A percentile compares a stretch with the other conserved stretches of the same genome.
These are phyloP conservation scores for Sordariomycetes sp. DNA, from an alignment of 2,329 filamentous ascomycete species.

Conservation along the genomic window DNA sequence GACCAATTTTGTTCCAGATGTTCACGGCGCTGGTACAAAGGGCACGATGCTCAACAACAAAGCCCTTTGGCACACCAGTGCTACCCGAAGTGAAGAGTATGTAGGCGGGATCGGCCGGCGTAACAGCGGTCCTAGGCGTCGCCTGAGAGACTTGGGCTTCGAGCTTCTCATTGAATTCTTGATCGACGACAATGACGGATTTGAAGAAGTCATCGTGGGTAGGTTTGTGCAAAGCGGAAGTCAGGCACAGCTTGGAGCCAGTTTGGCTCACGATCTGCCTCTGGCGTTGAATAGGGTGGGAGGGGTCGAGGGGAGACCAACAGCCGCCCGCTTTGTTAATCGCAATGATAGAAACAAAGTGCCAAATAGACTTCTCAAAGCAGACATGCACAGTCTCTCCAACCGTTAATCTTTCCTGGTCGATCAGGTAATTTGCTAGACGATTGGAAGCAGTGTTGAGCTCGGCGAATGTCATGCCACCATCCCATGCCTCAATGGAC, in stretches of 20 bases:
- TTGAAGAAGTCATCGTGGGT: not conserved
- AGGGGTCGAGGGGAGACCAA: slow-evolving; percentile 11
- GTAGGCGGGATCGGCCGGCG: slow-evolving; percentile 4
- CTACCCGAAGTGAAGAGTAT: slow-evolving; percentile 10
- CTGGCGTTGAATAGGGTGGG: slow-evolving; percentile 1
- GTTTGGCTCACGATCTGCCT: slow-evolving; percentile 2
- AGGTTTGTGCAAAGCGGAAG: not conserved
- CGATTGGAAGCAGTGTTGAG: slow-evolving; percentile 1
- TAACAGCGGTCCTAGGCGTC: not conserved
- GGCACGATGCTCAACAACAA: slow-evolving; percentile 9
- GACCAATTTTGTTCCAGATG: not conserved
- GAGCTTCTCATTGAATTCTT: not conserved
- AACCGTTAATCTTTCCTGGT: not conserved
- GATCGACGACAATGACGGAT: not conserved
- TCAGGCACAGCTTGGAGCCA: not conserved
- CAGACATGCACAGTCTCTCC: slow-evolving; percentile 8
- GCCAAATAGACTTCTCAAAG: slow-evolving; percentile 11
- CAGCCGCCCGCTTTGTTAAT: slow-evolving; percentile 14
- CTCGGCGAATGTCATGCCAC: slow-evolving; percentile 1
- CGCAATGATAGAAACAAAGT: slow-evolving; percentile 10
- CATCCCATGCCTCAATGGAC: slow-evolving; percentile 23
- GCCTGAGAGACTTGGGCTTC: not conserved
- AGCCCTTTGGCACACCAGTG: slow-evolving; percentile 11
- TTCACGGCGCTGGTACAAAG: slow-evolving; percentile 1
- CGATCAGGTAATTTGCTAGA: not conserved